phyloP scores from a whole-genome alignment of 805 yeast genomes.

The Candida sakaeoensis region DNA sequence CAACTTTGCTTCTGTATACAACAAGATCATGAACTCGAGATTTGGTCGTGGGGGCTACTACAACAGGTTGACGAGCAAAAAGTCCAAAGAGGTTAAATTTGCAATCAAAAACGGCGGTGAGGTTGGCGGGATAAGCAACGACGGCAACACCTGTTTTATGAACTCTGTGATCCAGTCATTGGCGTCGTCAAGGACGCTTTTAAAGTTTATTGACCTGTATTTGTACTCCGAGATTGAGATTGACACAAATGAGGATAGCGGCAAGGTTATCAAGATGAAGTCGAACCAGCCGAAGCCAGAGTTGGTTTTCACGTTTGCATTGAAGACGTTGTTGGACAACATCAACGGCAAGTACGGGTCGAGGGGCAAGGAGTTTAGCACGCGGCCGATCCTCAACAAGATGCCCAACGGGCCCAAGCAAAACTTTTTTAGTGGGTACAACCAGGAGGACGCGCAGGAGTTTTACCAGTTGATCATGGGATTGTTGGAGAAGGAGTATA shows the following conservation, averaged over 20 bases:
- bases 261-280: conserved; percentile 12
- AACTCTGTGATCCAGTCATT: conserved; percentile 82
- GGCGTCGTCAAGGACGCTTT: conserved; percentile 65
- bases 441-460: conserved; percentile 96
- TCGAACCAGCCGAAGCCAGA: conserved; percentile 20
- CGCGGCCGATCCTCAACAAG: conserved; percentile 55
- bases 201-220: conserved; percentile 49
- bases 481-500: conserved; percentile 58
- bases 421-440: conserved; percentile 75
- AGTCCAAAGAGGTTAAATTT: conserved; percentile 23
- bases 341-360: conserved; percentile 55
- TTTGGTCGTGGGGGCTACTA: conserved; percentile 9
- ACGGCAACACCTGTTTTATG: conserved; percentile 94
- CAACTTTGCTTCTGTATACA: conserved; percentile 11
- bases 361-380: conserved; percentile 57
- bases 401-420: conserved; percentile 79
- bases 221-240: conserved; percentile 26
- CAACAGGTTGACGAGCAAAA: background rate
- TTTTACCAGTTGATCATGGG: conserved; percentile 78
- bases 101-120: conserved; percentile 64
- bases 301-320: conserved; percentile 50
- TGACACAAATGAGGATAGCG: conserved; percentile 6
- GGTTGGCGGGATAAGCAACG: conserved; percentile 83
- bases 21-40: conserved; percentile 15
- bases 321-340: conserved; percentile 49